A percentile compares a stretch with the other conserved stretches of the same genome.
Evolutionary conservation across 1,139 yeast species (phyloP).

Genomic region (Yamadazyma triangularis): DNA sequence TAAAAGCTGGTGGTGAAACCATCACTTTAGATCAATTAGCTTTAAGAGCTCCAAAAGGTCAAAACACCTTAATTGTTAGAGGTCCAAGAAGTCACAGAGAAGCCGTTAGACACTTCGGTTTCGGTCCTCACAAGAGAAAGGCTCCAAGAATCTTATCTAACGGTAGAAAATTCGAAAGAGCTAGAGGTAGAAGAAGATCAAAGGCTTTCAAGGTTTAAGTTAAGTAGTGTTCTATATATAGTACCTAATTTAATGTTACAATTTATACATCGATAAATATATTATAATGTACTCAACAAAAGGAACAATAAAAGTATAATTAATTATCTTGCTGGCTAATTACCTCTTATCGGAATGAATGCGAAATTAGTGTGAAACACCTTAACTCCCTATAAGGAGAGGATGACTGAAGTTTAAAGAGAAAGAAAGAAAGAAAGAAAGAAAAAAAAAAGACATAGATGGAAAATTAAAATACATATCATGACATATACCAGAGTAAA

Average conservation of each 20-base stretch:
- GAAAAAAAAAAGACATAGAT: too few relatives aligned
- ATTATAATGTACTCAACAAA: background rate
- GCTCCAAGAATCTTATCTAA: conserved; percentile 97
- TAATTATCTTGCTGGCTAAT: too few relatives aligned
- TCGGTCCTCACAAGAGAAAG: conserved; percentile 99
- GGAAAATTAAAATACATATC: too few relatives aligned
- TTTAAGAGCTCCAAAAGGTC: conserved; percentile 98
- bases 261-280: conserved; percentile 1
- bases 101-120: conserved; percentile 99
- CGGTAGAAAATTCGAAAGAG: conserved; percentile 99
- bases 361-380: too few relatives aligned
- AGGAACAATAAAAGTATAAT: too few relatives aligned
- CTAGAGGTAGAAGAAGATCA: conserved; percentile 99
- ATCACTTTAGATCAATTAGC: conserved; percentile 99
- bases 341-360: too few relatives aligned
- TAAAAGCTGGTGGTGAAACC: conserved; percentile 99
- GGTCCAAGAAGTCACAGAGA: conserved; percentile 99
- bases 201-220: conserved; percentile 99
- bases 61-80: conserved; percentile 95
- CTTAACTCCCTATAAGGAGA: too few relatives aligned
- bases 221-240: conserved; percentile 12
- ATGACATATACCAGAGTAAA: too few relatives aligned
- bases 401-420: too few relatives aligned
- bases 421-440: too few relatives aligned
- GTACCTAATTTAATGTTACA: background rate